Conservation (phyloP, 441 rosid genomes). For the Pelargonium myrrhifolium region DNA sequence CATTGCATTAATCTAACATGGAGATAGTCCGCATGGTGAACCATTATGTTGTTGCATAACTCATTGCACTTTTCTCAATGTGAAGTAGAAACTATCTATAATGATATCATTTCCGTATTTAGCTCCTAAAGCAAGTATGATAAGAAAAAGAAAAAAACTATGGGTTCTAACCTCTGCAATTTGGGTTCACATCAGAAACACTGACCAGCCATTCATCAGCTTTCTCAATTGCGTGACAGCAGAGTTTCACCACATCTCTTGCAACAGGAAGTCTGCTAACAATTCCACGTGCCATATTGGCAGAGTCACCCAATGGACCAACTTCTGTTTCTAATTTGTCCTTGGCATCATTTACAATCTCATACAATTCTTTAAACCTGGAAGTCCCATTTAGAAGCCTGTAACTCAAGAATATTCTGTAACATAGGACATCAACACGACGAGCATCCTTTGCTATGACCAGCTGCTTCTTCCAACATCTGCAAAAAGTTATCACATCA, state of each 20-base stretch:
- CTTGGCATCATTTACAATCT: conserved; percentile 64
- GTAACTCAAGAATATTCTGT: conserved; percentile 77
- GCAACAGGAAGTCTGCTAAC: conserved; percentile 88
- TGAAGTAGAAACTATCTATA: too few relatives aligned
- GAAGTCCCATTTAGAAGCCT: conserved; percentile 76
- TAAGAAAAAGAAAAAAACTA: conserved; percentile 1
- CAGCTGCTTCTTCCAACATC: conserved; percentile 93
- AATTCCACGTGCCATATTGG: conserved; percentile 78
- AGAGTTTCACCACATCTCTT: conserved; percentile 68
- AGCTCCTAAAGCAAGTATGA: too few relatives aligned
- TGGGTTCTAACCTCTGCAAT: conserved; percentile 43
- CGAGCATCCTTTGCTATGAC: conserved; percentile 83
- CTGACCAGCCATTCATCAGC: conserved; percentile 57
- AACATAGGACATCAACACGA: conserved; percentile 71
- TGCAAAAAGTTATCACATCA: conserved; percentile 32
- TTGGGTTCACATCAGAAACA: conserved; percentile 30
- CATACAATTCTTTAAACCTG: conserved; percentile 63
- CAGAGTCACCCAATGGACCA: conserved; percentile 70
- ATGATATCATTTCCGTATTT: too few relatives aligned
- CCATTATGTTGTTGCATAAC: too few relatives aligned
- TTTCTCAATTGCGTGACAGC: conserved; percentile 63
- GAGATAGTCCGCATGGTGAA: too few relatives aligned
- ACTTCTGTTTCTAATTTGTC: conserved; percentile 75
- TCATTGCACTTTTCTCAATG: too few relatives aligned
- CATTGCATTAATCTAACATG: background rate